phyloP scores from a whole-genome alignment of 2,329 filamentous ascomycete species.

The Drechslerella stenobrocha region DNA sequence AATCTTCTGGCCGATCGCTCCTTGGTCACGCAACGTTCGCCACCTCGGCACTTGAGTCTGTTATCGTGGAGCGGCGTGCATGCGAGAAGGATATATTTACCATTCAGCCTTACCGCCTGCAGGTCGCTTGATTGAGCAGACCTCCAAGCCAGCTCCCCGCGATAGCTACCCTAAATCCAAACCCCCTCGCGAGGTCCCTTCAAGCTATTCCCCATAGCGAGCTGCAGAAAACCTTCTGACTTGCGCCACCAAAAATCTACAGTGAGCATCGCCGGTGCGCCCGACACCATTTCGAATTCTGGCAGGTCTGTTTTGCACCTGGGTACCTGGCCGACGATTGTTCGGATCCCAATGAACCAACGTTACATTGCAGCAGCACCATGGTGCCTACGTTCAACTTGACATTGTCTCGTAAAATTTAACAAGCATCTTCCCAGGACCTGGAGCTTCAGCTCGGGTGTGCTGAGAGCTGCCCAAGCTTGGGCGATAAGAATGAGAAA shows the following conservation, averaged over 20 bases:
- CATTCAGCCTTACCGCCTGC: constrained; percentile 47
- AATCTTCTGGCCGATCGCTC: constrained; percentile 27
- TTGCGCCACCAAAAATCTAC: constrained; percentile 1
- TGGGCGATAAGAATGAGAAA: background rate
- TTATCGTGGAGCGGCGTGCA: background rate
- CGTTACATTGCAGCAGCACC: constrained; percentile 5
- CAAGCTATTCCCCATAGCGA: constrained; percentile 9
- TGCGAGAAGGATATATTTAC: background rate
- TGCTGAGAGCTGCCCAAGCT: constrained; percentile 2
- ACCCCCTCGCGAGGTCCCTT: constrained; percentile 7
- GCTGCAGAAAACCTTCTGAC: constrained; percentile 11
- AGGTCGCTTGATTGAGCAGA: constrained; percentile 29
- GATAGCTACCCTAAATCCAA: background rate
- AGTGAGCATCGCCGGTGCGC: constrained; percentile 24
- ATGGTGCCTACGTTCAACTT: background rate
- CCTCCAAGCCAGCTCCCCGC: constrained; percentile 9
- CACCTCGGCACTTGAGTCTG: constrained; percentile 12
- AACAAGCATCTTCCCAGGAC: too few relatives aligned
- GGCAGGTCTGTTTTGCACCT: background rate
- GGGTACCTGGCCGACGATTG: background rate
- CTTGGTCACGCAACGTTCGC: constrained; percentile 39
- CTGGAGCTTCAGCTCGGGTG: constrained; percentile 1
- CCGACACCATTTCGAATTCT: background rate
- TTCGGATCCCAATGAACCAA: background rate
- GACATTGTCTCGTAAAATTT: too few relatives aligned